Evolutionary conservation across 176 grass and related monocot species (phyloP).

Genomic region (Aegilops longissima): DNA sequence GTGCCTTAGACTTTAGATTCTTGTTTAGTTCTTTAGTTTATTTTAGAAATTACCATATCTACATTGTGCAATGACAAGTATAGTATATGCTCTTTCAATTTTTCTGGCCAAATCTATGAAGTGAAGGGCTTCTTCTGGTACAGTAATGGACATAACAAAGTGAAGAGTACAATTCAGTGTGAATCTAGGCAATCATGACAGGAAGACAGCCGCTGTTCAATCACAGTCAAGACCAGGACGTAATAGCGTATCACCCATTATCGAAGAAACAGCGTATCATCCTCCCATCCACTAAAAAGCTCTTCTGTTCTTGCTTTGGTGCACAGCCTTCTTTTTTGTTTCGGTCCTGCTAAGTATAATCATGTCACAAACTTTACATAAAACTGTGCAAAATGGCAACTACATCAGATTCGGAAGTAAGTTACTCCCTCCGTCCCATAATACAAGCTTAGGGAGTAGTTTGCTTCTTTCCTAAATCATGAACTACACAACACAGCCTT

Average conservation of each 20-base stretch:
- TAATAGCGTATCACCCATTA: constrained; percentile 22
- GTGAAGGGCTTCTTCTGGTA: background rate
- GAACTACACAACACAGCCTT: constrained; percentile 19
- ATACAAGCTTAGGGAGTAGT: too few relatives aligned
- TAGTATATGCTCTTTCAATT: background rate
- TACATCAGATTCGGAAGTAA: background rate
- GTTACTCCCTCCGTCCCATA: too few relatives aligned
- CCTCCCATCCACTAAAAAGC: constrained; percentile 23
- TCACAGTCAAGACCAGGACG: constrained; percentile 1
- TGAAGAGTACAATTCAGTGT: background rate
- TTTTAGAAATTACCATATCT: background rate
- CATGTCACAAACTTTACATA: background rate
- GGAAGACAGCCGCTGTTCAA: background rate
- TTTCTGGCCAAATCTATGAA: background rate
- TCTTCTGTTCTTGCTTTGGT: constrained; percentile 20
- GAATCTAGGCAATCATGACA: constrained; percentile 8
- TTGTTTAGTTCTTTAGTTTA: background rate
- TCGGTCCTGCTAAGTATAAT: background rate
- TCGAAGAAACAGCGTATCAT: constrained; percentile 18
- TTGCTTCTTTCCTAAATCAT: constrained; percentile 23
- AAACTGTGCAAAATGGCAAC: background rate
- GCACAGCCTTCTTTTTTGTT: background rate
- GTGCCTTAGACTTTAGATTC: background rate
- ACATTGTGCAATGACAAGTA: background rate
- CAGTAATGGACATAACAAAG: background rate